These are phyloP conservation scores for Acer campestre DNA, from an alignment of 345 rosid genomes.

Conservation along the genomic window DNA sequence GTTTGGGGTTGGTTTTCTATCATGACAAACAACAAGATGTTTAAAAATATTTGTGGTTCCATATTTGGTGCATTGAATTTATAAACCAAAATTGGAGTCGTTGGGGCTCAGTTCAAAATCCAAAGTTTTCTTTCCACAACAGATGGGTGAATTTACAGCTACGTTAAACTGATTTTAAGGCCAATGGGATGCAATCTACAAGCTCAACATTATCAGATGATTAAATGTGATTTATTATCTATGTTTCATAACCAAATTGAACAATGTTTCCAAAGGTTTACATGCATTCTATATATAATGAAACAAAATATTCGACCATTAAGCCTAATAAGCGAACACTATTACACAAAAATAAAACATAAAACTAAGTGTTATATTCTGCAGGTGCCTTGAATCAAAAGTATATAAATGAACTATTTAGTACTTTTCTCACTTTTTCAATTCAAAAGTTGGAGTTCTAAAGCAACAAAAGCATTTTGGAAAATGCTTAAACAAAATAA, in stretches of 20 bases:
- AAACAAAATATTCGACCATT: neutral
- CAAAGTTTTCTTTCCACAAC: neutral
- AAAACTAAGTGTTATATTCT: neutral
- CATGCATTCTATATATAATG: neutral
- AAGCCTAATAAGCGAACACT: neutral
- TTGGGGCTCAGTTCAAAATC: neutral
- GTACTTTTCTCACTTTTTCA: neutral
- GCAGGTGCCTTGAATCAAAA: neutral
- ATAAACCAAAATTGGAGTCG: neutral
- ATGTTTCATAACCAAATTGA: neutral
- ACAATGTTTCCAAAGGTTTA: neutral
- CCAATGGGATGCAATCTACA: neutral
- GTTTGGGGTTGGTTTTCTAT: neutral
- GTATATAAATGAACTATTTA: neutral
- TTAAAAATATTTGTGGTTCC: neutral
- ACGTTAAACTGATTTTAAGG: neutral
- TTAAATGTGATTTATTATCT: neutral
- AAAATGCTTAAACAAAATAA: neutral
- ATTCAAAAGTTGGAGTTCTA: neutral
- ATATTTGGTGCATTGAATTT: neutral
- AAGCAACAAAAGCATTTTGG: slow-evolving; percentile 3
- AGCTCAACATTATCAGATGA: neutral
- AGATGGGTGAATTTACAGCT: neutral
- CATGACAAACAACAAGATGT: neutral
- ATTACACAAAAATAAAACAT: neutral